A percentile compares a stretch with the other conserved stretches of the same genome.
These are phyloP conservation scores for Leccinum rimulosum DNA, from an alignment of 768 basidiomycete species.

Conservation along the genomic window DNA sequence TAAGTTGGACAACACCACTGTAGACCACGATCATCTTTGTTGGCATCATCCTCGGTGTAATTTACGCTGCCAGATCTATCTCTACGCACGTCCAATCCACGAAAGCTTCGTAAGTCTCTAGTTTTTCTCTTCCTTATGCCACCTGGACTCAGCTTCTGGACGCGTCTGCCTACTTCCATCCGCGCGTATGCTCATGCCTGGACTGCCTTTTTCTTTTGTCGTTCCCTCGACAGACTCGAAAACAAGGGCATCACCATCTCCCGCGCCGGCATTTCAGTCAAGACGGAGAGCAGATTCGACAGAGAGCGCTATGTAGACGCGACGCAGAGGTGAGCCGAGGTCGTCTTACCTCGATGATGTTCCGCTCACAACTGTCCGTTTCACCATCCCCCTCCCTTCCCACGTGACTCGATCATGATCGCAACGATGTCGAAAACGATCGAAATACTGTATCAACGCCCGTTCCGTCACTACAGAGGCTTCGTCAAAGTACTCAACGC, in stretches of 20 bases:
- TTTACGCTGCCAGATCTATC: conserved; percentile 38
- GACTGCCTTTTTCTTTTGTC: neutral
- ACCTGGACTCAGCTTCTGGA: no score
- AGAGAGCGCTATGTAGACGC: conserved; percentile 69
- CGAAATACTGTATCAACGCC: neutral
- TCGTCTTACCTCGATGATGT: neutral
- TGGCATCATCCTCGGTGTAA: conserved; percentile 43
- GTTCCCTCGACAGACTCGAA: conserved; percentile 36
- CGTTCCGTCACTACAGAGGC: conserved; percentile 32
- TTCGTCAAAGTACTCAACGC: conserved; percentile 52
- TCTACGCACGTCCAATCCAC: conserved; percentile 46
- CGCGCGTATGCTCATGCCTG: neutral
- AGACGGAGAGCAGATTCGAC: conserved; percentile 57
- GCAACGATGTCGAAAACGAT: neutral
- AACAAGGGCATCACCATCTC: conserved; percentile 56
- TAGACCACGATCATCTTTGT: conserved; percentile 51
- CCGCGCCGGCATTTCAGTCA: conserved; percentile 59
- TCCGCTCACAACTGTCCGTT: neutral
- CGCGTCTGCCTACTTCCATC: neutral
- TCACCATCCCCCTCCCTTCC: neutral
- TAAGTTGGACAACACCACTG: neutral
- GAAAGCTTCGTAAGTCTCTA: conserved; percentile 50
- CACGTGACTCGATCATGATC: neutral
- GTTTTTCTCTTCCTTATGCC: no score
- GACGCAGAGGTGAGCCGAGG: conserved; percentile 60